These are phyloP conservation scores for Hysterium pulicare DNA, from an alignment of 2,329 filamentous ascomycete species.

Conservation along the genomic window DNA sequence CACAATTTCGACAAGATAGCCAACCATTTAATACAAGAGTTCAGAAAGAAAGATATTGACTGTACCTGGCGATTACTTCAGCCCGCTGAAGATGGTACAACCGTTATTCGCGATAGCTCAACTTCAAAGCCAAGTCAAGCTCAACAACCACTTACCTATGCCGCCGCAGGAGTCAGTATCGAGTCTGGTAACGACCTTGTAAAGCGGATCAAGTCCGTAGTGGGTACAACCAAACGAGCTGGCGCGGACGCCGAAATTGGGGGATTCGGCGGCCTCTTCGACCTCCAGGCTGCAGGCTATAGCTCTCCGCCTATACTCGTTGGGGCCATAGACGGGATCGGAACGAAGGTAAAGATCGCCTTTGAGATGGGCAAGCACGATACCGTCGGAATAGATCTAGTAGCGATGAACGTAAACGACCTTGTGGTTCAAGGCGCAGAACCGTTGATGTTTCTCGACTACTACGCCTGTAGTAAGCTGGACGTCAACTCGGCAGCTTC, in stretches of 20 bases:
- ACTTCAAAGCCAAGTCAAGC: slow-evolving; percentile 12
- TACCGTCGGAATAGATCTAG: slow-evolving; percentile 93
- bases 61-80: slow-evolving; percentile 87
- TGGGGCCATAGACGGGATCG: slow-evolving; percentile 93
- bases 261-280: slow-evolving; percentile 87
- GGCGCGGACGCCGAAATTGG: slow-evolving; percentile 93
- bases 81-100: slow-evolving; percentile 70
- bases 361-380: slow-evolving; percentile 86
- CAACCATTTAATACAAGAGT: slow-evolving; percentile 68
- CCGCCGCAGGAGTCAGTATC: slow-evolving; percentile 88
- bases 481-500: slow-evolving; percentile 71
- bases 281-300: slow-evolving; percentile 73
- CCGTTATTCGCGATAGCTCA: slow-evolving; percentile 28
- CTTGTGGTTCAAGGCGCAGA: slow-evolving; percentile 93
- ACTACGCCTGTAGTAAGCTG: slow-evolving; percentile 90
- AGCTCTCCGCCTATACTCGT: slow-evolving; percentile 74
- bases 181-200: slow-evolving; percentile 92
- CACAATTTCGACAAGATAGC: slow-evolving; percentile 87
- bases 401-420: slow-evolving; percentile 99
- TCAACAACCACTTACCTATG: slow-evolving; percentile 69
- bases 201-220: slow-evolving; percentile 82
- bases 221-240: slow-evolving; percentile 77
- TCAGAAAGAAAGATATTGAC: slow-evolving; percentile 67
- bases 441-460: slow-evolving; percentile 95
- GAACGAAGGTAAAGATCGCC: slow-evolving; percentile 95